Percentiles rank a stretch among this genome's conserved stretches.
Conservation (phyloP, 352 stramenopile genomes). For the Globisporangium cederbergense region DNA sequence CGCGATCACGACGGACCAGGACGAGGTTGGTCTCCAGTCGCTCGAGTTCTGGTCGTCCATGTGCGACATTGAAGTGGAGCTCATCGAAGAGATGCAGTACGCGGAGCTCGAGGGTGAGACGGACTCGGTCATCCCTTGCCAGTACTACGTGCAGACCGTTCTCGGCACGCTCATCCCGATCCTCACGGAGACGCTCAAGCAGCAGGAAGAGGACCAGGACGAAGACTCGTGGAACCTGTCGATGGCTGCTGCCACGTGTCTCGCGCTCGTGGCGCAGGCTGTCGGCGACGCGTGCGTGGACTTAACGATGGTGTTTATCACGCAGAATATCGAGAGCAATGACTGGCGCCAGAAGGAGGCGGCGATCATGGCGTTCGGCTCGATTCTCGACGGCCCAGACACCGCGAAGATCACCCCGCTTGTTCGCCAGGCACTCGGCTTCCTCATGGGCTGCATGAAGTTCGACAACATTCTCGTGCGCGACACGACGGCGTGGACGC, state of each 20-base stretch:
- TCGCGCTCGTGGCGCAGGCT: slow-evolving; percentile 91
- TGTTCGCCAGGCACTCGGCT: slow-evolving; percentile 91
- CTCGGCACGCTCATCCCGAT: slow-evolving; percentile 89
- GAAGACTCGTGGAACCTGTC: slow-evolving; percentile 94
- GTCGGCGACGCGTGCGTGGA: slow-evolving; percentile 91
- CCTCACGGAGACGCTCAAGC: slow-evolving; percentile 91
- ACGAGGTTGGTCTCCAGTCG: slow-evolving; percentile 91
- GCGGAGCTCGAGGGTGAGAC: slow-evolving; percentile 49
- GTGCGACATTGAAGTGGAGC: slow-evolving; percentile 94
- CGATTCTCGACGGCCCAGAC: slow-evolving; percentile 92
- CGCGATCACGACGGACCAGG: slow-evolving; percentile 91
- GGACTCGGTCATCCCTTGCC: slow-evolving; percentile 63
- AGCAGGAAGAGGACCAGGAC: slow-evolving; percentile 94
- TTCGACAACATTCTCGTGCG: slow-evolving; percentile 91
- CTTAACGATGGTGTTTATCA: slow-evolving; percentile 93
- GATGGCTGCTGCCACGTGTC: slow-evolving; percentile 93
- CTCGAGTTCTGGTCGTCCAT: slow-evolving; percentile 99
- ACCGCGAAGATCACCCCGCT: slow-evolving; percentile 89
- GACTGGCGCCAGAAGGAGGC: slow-evolving; percentile 96
- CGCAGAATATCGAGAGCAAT: slow-evolving; percentile 91
- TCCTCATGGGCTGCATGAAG: slow-evolving; percentile 92
- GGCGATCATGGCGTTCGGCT: slow-evolving; percentile 96
- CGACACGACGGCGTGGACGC: slow-evolving; percentile 96
- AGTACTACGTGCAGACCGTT: slow-evolving; percentile 88
- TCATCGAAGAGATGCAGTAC: slow-evolving; percentile 92